A percentile compares a stretch with the other conserved stretches of the same genome.
Evolutionary conservation across 148 eudicot genomes (phyloP).

Genomic region (Dysphania ambrosioides): DNA sequence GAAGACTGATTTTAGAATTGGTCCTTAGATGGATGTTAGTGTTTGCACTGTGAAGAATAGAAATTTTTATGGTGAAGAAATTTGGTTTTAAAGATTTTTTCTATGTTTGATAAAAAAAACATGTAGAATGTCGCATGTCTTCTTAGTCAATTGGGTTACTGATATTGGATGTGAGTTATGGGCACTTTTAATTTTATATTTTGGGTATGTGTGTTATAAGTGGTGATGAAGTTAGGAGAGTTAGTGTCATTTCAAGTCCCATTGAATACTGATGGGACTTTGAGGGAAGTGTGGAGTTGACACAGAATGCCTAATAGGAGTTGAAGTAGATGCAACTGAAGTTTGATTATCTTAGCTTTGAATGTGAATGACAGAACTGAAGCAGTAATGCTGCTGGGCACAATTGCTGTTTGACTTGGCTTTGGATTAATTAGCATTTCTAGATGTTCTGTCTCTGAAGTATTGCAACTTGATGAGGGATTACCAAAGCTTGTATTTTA

Average conservation of each 20-base stretch:
- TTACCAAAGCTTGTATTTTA: no score
- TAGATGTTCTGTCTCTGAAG: background rate
- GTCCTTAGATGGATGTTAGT: background rate
- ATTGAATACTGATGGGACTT: background rate
- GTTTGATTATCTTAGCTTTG: no score
- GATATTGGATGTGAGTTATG: background rate
- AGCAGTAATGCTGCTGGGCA: no score
- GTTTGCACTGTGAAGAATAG: background rate
- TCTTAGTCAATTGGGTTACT: background rate
- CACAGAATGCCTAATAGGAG: background rate
- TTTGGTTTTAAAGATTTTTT: background rate
- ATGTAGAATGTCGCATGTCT: background rate
- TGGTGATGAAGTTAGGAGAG: background rate
- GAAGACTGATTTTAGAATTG: background rate
- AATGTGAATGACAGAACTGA: background rate
- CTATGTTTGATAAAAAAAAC: background rate
- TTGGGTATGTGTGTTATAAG: background rate
- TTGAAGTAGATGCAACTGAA: background rate
- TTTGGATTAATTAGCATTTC: no score
- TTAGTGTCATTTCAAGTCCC: background rate
- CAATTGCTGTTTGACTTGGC: no score
- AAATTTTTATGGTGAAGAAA: background rate
- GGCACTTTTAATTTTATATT: background rate
- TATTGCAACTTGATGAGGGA: background rate
- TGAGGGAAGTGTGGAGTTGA: background rate